A percentile compares a stretch with the other conserved stretches of the same genome.
phyloP scores from a whole-genome alignment of 371 early-diverging fungal species.

The Cokeromyces recurvatus region DNA sequence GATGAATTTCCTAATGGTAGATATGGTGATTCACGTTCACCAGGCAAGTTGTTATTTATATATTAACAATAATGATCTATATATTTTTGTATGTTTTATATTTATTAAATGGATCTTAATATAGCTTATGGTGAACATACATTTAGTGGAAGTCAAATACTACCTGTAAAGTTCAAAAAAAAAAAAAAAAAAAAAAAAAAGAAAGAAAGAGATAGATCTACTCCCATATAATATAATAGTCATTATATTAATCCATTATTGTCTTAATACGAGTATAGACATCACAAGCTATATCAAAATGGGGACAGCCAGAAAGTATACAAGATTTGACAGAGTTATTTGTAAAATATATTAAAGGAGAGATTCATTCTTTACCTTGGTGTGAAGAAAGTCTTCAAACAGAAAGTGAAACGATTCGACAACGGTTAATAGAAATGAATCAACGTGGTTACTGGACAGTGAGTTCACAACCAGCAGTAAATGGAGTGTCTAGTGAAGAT shows the following conservation, averaged over 20 bases:
- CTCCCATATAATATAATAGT: not conserved
- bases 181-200: no score
- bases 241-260: no score
- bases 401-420: slow-evolving; percentile 72
- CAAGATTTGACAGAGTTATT: slow-evolving; percentile 73
- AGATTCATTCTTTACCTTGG: slow-evolving; percentile 83
- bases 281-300: slow-evolving; percentile 38
- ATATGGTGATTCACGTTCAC: slow-evolving; percentile 94
- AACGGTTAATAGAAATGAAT: slow-evolving; percentile 64
- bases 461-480: slow-evolving; percentile 93
- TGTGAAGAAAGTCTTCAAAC: slow-evolving; percentile 74
- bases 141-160: slow-evolving; percentile 71
- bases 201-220: no score
- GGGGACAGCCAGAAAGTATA: slow-evolving; percentile 68
- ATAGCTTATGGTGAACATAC: slow-evolving; percentile 47
- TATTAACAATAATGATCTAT: not conserved
- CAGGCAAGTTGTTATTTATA: slow-evolving; percentile 30
- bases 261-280: slow-evolving; percentile 6
- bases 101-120: no score
- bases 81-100: no score
- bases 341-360: slow-evolving; percentile 67
- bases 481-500: slow-evolving; percentile 78
- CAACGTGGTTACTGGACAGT: slow-evolving; percentile 80
- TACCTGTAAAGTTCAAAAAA: slow-evolving; percentile 31
- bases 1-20: slow-evolving; percentile 98